phyloP scores from a whole-genome alignment of 805 yeast genomes.

The Millerago galiae region DNA sequence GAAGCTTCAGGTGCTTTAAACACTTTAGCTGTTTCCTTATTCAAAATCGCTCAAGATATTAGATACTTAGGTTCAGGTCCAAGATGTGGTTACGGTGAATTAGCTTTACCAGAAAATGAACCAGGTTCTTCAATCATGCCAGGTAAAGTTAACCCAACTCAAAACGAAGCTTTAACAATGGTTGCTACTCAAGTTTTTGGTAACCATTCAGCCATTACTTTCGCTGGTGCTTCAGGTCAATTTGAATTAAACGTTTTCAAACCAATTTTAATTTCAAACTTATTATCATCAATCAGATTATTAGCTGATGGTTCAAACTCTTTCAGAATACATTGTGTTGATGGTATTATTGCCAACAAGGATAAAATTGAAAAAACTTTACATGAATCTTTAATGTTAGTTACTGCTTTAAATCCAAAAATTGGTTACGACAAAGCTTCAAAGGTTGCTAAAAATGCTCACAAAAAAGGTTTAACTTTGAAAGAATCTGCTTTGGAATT shows the following conservation, averaged over 20 bases:
- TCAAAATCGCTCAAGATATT: constrained; percentile 96
- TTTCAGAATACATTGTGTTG: constrained; percentile 92
- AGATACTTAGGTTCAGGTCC: constrained; percentile 99
- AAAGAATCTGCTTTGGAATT: constrained; percentile 92
- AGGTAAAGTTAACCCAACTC: constrained; percentile 99
- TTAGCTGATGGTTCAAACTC: constrained; percentile 86
- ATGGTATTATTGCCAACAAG: constrained; percentile 84
- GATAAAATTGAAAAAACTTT: constrained; percentile 81
- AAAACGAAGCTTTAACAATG: constrained; percentile 98
- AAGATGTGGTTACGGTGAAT: constrained; percentile 98
- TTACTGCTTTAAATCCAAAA: constrained; percentile 97
- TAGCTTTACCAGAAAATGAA: constrained; percentile 93
- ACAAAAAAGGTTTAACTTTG: constrained; percentile 93
- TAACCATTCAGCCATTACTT: constrained; percentile 90
- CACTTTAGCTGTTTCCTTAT: constrained; percentile 88
- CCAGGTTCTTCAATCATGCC: constrained; percentile 99
- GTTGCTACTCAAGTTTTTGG: constrained; percentile 97
- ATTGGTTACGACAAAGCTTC: constrained; percentile 98
- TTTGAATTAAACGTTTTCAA: constrained; percentile 97
- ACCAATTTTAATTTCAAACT: constrained; percentile 90
- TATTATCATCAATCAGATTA: constrained; percentile 80
- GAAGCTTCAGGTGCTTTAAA: constrained; percentile 97
- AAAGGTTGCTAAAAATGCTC: constrained; percentile 97
- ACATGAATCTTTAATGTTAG: constrained; percentile 96
- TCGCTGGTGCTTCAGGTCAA: constrained; percentile 98